Evolutionary conservation across 2,329 filamentous ascomycete species (phyloP), one percentile per base, ranked within the genome.

Genomic region (Pseudocercospora fuligena): DNA sequence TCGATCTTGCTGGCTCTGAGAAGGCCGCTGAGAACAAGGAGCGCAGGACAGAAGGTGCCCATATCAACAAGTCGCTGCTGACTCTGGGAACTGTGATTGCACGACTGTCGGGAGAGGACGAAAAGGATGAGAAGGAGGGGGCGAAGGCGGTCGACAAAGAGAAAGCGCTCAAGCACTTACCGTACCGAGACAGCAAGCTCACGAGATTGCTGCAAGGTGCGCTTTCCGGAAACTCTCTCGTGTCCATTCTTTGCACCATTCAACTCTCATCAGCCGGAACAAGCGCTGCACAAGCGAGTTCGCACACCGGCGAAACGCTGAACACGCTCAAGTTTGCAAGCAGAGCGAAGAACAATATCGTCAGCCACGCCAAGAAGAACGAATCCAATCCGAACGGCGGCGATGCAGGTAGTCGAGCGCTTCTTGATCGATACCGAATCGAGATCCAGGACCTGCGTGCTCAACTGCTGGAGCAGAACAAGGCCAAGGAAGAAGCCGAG

Each of bases 251-350:
- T 21, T 99, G 95, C 78, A 99, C 95, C 0, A 95, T 99, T 63
- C 92, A 97, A 76, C 90, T 96, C 54, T 92, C 92, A n/a, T 85
- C 91, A 1, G 87, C 88, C 12, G 90, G 91, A 23, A 74, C 73
- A 12, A 93, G 88, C 73, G 84, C 87, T 8, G 91, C 92, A 1
- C 81, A 89, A 3, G 86, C 89, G 21, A 90, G 88, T 73, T 92
- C 86, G 23, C 92, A 97, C 74, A 92, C 91, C 0, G 87, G 88
- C 19, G 95, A 99, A 80, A 98, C 94, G 0, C 82, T 99, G 63
- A 99, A 97, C 78, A 99, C 95, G 0, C 84, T 99, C 68, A 99
- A 98, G 75, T 99, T 99, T 77, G 95, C 95, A 1, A 95, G 94
- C 11, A 88, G 95, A 74, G 95, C 95, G 53, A 97, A 97, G 85